phyloP scores from a whole-genome alignment of 139 green algal species.

The Coelastrella sp. region DNA sequence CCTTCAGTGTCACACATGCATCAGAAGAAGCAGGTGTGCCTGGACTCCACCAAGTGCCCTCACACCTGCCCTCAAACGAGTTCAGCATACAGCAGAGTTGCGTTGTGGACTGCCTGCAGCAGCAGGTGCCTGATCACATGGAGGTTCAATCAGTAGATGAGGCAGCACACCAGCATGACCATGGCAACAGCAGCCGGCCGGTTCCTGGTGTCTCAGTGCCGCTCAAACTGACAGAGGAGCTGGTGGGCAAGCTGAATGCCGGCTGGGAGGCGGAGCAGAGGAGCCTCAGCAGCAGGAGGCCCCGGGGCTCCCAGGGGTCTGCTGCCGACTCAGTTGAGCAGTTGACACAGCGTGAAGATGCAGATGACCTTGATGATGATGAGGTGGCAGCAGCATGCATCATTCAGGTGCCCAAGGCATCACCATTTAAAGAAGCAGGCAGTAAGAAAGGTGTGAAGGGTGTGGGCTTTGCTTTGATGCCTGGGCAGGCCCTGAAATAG shows the following conservation, averaged over 20 bases:
- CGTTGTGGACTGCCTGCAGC: not conserved
- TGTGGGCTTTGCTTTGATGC: not conserved
- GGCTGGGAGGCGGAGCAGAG: not conserved
- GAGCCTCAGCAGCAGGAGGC: not conserved
- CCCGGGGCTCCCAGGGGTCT: not conserved
- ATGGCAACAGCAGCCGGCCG: not conserved
- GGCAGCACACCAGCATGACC: not conserved
- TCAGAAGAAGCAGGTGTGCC: too few relatives aligned
- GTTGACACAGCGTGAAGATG: not conserved
- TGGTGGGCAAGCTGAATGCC: not conserved
- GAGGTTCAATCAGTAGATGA: not conserved
- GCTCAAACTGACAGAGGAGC: slow-evolving; percentile 15
- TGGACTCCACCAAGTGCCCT: too few relatives aligned
- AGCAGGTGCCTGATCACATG: not conserved
- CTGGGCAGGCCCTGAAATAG: too few relatives aligned
- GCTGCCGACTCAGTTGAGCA: not conserved
- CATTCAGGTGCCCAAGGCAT: not conserved
- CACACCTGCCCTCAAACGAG: too few relatives aligned
- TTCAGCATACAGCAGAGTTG: not conserved
- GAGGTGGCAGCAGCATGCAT: not conserved
- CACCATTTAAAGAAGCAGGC: too few relatives aligned
- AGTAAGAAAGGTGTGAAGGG: not conserved
- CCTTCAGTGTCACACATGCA: too few relatives aligned
- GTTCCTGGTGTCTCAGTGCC: not conserved
- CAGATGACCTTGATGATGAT: not conserved